These are phyloP conservation scores for Alternaria sp. DNA, from an alignment of 2,329 filamentous ascomycete genomes.

Conservation along the genomic window DNA sequence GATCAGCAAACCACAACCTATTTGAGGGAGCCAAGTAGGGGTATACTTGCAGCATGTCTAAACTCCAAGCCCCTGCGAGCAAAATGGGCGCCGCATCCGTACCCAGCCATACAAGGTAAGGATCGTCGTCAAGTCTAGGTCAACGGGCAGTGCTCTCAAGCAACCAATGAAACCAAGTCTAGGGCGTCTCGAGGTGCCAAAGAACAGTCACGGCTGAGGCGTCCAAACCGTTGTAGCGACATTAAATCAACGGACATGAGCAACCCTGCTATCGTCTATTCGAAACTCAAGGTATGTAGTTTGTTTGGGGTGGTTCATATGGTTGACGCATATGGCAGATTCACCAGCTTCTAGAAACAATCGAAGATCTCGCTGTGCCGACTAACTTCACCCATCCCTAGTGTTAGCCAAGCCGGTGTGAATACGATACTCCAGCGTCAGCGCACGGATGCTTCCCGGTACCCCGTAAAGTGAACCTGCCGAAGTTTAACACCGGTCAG, in stretches of 20 bases:
- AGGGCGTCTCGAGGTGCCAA: not conserved
- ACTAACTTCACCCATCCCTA: not conserved
- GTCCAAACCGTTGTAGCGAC: not conserved
- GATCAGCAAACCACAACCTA: slow-evolving; percentile 5
- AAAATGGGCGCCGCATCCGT: slow-evolving; percentile 1
- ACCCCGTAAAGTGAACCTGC: slow-evolving; percentile 10
- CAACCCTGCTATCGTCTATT: not conserved
- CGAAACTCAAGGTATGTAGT: not conserved
- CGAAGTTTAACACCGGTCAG: slow-evolving; percentile 11
- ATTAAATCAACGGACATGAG: not conserved
- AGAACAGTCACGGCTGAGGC: not conserved
- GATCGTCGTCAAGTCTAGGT: slow-evolving; percentile 10
- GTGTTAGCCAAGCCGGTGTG: not conserved
- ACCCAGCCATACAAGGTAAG: not conserved
- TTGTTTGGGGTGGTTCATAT: slow-evolving; percentile 4
- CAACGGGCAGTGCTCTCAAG: slow-evolving; percentile 2
- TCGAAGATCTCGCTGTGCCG: slow-evolving; percentile 13
- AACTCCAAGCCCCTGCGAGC: not conserved
- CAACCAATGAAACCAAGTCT: not conserved
- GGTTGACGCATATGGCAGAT: slow-evolving; percentile 13
- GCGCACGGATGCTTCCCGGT: not conserved
- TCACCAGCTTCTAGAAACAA: slow-evolving; percentile 24
- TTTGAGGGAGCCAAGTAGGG: slow-evolving; percentile 1
- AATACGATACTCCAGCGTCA: not conserved
- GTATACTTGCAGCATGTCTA: not conserved